Conservation (phyloP, 495 filamentous ascomycete species). For the Daldinia bambusicola region DNA sequence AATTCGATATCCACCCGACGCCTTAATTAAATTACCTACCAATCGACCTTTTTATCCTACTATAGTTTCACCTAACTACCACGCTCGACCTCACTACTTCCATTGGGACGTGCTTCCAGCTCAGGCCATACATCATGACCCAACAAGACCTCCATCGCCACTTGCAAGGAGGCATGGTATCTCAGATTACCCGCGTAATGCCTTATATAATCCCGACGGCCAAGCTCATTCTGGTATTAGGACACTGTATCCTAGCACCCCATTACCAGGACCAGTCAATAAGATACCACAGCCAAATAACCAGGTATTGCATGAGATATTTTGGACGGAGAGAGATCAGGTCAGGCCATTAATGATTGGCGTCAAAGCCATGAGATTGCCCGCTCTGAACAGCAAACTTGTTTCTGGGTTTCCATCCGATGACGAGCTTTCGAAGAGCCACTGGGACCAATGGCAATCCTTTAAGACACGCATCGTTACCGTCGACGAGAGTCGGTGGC, state of each 20-base stretch:
- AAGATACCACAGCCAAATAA: neutral
- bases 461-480: neutral
- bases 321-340: constrained; percentile 8
- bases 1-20: too few species aligned
- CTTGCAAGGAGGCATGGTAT: constrained; percentile 4
- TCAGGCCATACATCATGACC: neutral
- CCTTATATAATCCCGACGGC: neutral
- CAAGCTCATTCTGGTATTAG: constrained; percentile 6
- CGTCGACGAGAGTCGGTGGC: constrained; percentile 7
- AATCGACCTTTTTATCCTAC: neutral
- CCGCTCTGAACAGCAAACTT: neutral
- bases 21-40: neutral
- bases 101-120: neutral
- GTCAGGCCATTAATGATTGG: too few species aligned
- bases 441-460: constrained; percentile 9
- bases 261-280: too few species aligned
- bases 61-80: neutral
- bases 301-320: constrained; percentile 4
- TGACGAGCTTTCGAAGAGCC: neutral
- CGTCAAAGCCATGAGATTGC: neutral
- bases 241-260: neutral
- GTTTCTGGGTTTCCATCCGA: neutral
- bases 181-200: neutral
- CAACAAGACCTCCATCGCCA: constrained; percentile 10
- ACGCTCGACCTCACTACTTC: neutral